phyloP scores from a whole-genome alignment of 139 green algal genomes.

The Desmodesmus armatus region DNA sequence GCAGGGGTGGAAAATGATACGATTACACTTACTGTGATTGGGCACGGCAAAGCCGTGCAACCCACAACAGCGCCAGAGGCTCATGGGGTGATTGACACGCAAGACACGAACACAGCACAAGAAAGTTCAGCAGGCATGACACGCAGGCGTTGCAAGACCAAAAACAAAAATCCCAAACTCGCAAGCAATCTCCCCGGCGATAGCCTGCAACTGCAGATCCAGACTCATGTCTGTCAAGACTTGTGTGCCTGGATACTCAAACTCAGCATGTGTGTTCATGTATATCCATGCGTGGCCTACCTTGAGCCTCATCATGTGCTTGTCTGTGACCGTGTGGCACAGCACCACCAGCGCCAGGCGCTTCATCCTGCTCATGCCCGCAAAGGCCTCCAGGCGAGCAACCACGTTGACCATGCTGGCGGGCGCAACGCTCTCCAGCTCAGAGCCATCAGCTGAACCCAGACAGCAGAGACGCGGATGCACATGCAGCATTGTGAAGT shows the following conservation, averaged over 20 bases:
- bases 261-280: not conserved
- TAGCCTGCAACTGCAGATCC: too few species aligned
- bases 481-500: not conserved
- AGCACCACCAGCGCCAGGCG: slow-evolving; percentile 71
- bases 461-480: not conserved
- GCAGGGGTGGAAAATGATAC: too few species aligned
- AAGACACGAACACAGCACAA: not conserved
- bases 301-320: slow-evolving; percentile 69
- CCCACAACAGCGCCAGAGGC: too few species aligned
- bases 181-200: not conserved
- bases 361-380: slow-evolving; percentile 73
- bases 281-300: slow-evolving; percentile 48
- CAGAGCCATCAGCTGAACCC: not conserved
- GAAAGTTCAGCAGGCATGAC: too few species aligned
- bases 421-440: not conserved
- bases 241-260: not conserved
- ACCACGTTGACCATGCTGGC: slow-evolving; percentile 61
- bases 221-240: not conserved
- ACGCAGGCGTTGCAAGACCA: not conserved
- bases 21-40: too few species aligned
- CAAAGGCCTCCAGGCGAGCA: slow-evolving; percentile 69
- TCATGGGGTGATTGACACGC: too few species aligned
- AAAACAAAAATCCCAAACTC: not conserved
- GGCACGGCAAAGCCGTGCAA: too few species aligned
- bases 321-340: slow-evolving; percentile 68